A percentile compares a stretch with the other conserved stretches of the same genome.
Evolutionary conservation across 73 alveolate species (phyloP).

Genomic region (Paramecium octaurelia): DNA sequence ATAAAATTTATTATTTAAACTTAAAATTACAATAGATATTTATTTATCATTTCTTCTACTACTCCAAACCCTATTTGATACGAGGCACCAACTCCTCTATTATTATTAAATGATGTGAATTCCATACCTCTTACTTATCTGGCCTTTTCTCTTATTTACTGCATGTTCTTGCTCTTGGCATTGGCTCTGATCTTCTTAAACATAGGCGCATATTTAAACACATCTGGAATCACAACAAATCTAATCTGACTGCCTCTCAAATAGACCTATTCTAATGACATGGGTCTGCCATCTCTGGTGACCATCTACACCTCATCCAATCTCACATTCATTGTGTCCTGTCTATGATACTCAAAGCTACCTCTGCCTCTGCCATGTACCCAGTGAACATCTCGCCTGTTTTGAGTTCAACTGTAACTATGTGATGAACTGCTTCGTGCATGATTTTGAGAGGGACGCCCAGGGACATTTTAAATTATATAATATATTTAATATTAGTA

Average conservation of each 20-base stretch:
- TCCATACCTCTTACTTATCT: conserved; percentile 60
- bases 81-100: conserved; percentile 39
- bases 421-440: conserved; percentile 97
- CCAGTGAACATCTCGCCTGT: conserved; percentile 95
- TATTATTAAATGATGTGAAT: not conserved
- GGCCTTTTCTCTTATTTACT: conserved; percentile 69
- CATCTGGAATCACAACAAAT: conserved; percentile 95
- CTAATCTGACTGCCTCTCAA: conserved; percentile 96
- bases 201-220: conserved; percentile 98
- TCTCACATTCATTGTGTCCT: conserved; percentile 96
- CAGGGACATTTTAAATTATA: conserved; percentile 68
- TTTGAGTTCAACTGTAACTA: conserved; percentile 93
- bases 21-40: not conserved
- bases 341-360: not conserved
- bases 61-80: conserved; percentile 17
- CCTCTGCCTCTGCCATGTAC: conserved; percentile 96
- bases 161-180: conserved; percentile 80
- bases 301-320: conserved; percentile 95
- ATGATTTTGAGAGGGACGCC: conserved; percentile 94
- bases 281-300: conserved; percentile 92
- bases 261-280: conserved; percentile 84
- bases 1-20: not conserved
- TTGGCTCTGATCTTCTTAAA: conserved; percentile 92
- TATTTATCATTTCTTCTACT: conserved; percentile 23
- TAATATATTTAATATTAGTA: not conserved